Conservation (phyloP, 495 filamentous ascomycete species). For the Podospora appendiculata region DNA sequence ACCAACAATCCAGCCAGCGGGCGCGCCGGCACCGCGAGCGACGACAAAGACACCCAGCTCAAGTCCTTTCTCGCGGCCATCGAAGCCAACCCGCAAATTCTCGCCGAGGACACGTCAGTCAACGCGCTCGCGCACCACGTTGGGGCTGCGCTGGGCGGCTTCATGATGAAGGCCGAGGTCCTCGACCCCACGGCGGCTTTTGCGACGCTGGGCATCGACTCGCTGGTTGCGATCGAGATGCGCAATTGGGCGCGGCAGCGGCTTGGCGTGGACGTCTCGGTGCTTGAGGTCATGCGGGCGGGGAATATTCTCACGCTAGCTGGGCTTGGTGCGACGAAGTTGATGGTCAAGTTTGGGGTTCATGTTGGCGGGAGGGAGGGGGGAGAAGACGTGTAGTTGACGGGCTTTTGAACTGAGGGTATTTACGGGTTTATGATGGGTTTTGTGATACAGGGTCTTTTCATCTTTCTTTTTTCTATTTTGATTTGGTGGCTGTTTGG, state of each 20-base stretch:
- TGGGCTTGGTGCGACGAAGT: neutral
- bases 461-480: too few species aligned
- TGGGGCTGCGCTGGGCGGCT: neutral
- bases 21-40: neutral
- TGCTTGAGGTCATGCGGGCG: neutral
- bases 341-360: neutral
- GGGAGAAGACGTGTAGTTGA: too few species aligned
- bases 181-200: neutral
- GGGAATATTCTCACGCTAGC: neutral
- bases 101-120: neutral
- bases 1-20: too few species aligned
- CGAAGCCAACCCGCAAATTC: neutral
- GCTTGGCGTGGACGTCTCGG: neutral
- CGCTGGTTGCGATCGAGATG: slow-evolving; percentile 14
- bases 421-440: too few species aligned
- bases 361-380: too few species aligned
- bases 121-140: slow-evolving; percentile 2
- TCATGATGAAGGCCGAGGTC: neutral
- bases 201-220: slow-evolving; percentile 8
- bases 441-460: too few species aligned
- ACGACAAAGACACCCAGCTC: neutral
- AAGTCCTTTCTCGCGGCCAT: neutral
- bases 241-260: slow-evolving; percentile 6
- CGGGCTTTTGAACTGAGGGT: too few species aligned
- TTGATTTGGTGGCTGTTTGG: too few species aligned